Evolutionary conservation across 805 yeast species (phyloP), one percentile per base, ranked within the genome.

Genomic region (Danielozyma ontarioensis): DNA sequence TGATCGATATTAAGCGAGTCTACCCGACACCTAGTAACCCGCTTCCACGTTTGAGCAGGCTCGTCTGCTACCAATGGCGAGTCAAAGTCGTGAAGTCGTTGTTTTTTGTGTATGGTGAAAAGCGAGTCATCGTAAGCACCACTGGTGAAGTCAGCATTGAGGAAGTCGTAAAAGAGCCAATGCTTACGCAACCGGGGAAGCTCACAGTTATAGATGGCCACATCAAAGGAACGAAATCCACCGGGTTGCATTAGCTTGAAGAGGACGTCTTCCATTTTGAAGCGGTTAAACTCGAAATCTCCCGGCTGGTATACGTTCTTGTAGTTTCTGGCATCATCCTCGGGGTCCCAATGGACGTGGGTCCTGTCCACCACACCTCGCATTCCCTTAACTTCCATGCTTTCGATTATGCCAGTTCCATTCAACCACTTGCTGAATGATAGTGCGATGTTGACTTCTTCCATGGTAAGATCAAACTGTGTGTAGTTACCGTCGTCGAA

Each of bases 111-210:
- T 25, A 93, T 77, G 1, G 97, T 89, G 64, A 93, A 93, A 45
- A 93, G 68, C 2, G 97, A 83, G 46, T 88, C 84, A 57, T 93
- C 98, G 56, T 86, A 93, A 4, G 94, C 75, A 0, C 99, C 99
- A 37, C 90, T 82, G 51, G 88, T 75, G 45, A 80, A 78, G 44
- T 78, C 81, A 10, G 96, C 94, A 52, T 83, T 85, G 38, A 93
- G 58, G 28, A 90, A 64, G 53, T 93, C 98, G 55, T 83, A 83
- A 50, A 86, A 83, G 18, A 93, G 64, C 97, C 98, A 93, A 55
- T 93, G 95, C 55, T 88, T 86, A 35, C 98, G 69, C 36, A 93
- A 65, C 33, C 73, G 68, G 1, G 89, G 82, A 27, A 89, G 55
- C 38, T 87, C 94, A 53, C 95, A 83, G 50, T 78, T 82, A 59